phyloP scores from a whole-genome alignment of 805 yeast genomes.

The Candida maesae region DNA sequence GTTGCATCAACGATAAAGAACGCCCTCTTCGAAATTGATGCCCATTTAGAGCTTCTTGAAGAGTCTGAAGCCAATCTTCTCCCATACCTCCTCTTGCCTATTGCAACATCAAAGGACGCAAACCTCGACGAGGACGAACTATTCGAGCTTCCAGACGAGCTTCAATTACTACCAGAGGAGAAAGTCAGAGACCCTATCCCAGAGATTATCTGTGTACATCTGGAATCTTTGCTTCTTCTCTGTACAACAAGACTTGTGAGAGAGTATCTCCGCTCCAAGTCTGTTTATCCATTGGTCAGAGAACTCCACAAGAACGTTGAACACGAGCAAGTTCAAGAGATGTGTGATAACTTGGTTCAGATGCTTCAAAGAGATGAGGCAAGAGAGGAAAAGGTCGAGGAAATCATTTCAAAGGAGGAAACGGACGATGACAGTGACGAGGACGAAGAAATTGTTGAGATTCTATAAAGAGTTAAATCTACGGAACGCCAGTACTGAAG shows the following conservation, averaged over 20 bases:
- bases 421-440: constrained; percentile 34
- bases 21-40: constrained; percentile 72
- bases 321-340: constrained; percentile 51
- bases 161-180: constrained; percentile 73
- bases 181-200: constrained; percentile 71
- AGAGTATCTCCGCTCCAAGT: constrained; percentile 71
- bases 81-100: constrained; percentile 78
- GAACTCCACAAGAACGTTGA: constrained; percentile 68
- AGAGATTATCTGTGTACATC: constrained; percentile 62
- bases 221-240: constrained; percentile 75
- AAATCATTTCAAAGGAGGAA: constrained; percentile 47
- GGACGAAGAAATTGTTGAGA: constrained; percentile 22
- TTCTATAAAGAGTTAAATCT: constrained; percentile 5
- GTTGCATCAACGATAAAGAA: constrained; percentile 91
- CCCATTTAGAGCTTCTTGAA: constrained; percentile 56
- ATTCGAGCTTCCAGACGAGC: constrained; percentile 83
- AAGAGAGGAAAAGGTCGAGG: constrained; percentile 41
- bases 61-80: constrained; percentile 67
- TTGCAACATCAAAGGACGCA: constrained; percentile 67
- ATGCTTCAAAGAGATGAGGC: constrained; percentile 90
- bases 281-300: constrained; percentile 82
- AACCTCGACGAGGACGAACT: constrained; percentile 80
- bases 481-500: neutral
- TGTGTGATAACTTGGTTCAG: constrained; percentile 83
- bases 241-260: constrained; percentile 74